Percentiles rank a stretch among this genome's conserved stretches.
Evolutionary conservation across 352 stramenopile genomes (phyloP).

Genomic region (Globisporangium nunn): DNA sequence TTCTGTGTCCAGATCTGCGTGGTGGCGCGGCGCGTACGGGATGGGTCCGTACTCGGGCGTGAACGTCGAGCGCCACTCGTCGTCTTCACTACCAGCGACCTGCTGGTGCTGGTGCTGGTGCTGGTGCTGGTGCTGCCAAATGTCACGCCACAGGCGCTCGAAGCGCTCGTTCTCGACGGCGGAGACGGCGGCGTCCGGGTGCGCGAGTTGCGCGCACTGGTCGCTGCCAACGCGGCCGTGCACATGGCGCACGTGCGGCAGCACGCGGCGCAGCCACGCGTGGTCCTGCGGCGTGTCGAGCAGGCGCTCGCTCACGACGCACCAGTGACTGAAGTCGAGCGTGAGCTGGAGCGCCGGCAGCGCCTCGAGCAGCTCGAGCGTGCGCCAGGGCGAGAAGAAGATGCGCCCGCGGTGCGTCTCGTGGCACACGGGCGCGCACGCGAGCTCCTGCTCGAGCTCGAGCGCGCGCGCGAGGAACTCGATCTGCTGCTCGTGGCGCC

Average conservation of each 20-base stretch:
- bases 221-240: slow-evolving; percentile 51
- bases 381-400: slow-evolving; percentile 68
- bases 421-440: slow-evolving; percentile 28
- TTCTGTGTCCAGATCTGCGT: slow-evolving; percentile 19
- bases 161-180: slow-evolving; percentile 33
- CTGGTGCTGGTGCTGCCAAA: slow-evolving; percentile 34
- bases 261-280: slow-evolving; percentile 32
- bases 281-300: slow-evolving; percentile 41
- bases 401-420: slow-evolving; percentile 64
- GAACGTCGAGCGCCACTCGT: slow-evolving; percentile 37
- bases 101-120: not conserved
- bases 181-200: slow-evolving; percentile 26
- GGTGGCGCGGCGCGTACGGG: slow-evolving; percentile 42
- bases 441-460: slow-evolving; percentile 34
- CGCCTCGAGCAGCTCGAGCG: slow-evolving; percentile 44
- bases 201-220: slow-evolving; percentile 42
- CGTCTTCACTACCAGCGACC: not conserved
- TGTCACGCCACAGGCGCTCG: slow-evolving; percentile 37
- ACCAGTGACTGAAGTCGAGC: slow-evolving; percentile 67
- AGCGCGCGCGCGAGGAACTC: slow-evolving; percentile 44
- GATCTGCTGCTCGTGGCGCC: slow-evolving; percentile 29
- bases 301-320: slow-evolving; percentile 44
- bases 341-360: slow-evolving; percentile 61
- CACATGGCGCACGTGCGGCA: slow-evolving; percentile 53
- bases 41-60: slow-evolving; percentile 69